Conservation (phyloP, 1,139 yeast species). For the Suhomyces chickasaworum region DNA sequence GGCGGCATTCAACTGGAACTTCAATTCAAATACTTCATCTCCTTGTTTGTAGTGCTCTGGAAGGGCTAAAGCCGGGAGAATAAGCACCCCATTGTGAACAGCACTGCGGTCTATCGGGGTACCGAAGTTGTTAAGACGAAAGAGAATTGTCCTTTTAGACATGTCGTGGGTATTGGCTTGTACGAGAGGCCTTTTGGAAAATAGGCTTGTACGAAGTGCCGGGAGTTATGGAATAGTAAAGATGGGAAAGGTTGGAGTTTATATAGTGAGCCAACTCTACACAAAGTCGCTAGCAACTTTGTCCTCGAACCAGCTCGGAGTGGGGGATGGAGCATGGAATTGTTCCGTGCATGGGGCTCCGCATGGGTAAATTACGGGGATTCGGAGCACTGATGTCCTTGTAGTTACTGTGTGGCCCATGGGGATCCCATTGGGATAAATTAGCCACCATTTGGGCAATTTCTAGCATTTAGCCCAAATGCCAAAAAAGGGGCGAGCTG, state of each 20-base stretch:
- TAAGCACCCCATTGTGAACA: slow-evolving; percentile 58
- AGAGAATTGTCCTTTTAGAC: slow-evolving; percentile 34
- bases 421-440: too few relatives aligned
- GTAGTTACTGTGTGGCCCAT: too few relatives aligned
- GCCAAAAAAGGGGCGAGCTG: slow-evolving; percentile 23
- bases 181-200: too few relatives aligned
- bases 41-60: slow-evolving; percentile 39
- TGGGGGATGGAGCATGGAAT: neutral
- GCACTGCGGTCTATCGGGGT: slow-evolving; percentile 54
- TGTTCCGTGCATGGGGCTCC: neutral
- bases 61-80: slow-evolving; percentile 60
- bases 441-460: neutral
- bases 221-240: neutral
- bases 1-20: slow-evolving; percentile 73
- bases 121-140: slow-evolving; percentile 57
- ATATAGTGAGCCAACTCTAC: neutral
- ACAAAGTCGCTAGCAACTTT: neutral
- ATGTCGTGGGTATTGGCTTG: too few relatives aligned
- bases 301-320: neutral
- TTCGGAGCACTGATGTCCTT: neutral
- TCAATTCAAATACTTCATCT: slow-evolving; percentile 54
- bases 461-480: too few relatives aligned
- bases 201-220: neutral
- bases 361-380: neutral
- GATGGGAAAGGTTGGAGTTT: neutral